Evolutionary conservation across 106 monocot species (phyloP).

Genomic region (Dioscorea dumetorum): DNA sequence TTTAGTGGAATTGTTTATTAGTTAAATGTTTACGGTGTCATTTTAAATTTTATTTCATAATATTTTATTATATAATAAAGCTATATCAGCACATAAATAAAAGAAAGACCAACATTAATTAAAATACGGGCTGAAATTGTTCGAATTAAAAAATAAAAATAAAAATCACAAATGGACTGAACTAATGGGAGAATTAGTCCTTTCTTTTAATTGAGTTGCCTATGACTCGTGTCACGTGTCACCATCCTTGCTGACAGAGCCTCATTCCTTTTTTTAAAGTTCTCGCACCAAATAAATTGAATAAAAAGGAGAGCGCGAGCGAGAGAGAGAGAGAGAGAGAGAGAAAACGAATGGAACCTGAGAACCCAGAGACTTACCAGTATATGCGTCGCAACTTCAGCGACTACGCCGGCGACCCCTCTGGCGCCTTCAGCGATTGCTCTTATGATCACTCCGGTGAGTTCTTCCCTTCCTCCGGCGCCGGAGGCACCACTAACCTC

Average conservation of each 20-base stretch:
- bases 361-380: slow-evolving; percentile 9
- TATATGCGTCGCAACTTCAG: slow-evolving; percentile 39
- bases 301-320: not conserved
- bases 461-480: slow-evolving; percentile 12
- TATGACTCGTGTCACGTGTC: not conserved
- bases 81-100: too few relatives aligned
- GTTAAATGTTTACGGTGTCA: too few relatives aligned
- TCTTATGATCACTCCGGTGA: slow-evolving; percentile 66
- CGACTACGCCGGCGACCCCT: slow-evolving; percentile 32
- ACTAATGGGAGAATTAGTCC: too few relatives aligned
- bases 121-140: too few relatives aligned
- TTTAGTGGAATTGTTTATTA: too few relatives aligned
- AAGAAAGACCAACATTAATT: too few relatives aligned
- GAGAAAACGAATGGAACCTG: not conserved
- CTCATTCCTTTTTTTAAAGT: not conserved
- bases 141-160: too few relatives aligned
- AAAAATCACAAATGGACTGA: too few relatives aligned
- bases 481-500: slow-evolving; percentile 6
- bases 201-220: too few relatives aligned
- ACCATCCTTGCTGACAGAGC: not conserved
- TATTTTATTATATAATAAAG: too few relatives aligned
- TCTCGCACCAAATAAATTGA: not conserved
- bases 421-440: slow-evolving; percentile 76
- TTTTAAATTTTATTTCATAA: too few relatives aligned
- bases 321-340: not conserved